These are phyloP conservation scores for Elongisporangium prolatum DNA, from an alignment of 352 stramenopile species.

Conservation along the genomic window DNA sequence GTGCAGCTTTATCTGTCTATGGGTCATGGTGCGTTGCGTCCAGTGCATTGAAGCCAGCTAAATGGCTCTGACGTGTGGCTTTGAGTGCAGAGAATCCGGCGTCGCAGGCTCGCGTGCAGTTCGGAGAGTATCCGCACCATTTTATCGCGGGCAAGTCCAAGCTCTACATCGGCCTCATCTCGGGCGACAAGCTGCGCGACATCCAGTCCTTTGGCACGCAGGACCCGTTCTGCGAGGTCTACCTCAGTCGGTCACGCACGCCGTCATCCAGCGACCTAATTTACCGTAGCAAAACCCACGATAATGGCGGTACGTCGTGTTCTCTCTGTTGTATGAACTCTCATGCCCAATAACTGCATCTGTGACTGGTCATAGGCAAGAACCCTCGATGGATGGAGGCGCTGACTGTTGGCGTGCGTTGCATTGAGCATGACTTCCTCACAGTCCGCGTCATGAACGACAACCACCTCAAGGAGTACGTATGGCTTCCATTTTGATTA, in stretches of 20 bases:
- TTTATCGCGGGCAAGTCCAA: constrained; percentile 75
- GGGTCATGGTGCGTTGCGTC: constrained; percentile 39
- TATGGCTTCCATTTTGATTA: constrained; percentile 4
- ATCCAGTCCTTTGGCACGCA: constrained; percentile 77
- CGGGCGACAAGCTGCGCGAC: constrained; percentile 67
- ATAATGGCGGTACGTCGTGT: constrained; percentile 71
- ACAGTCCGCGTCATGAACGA: constrained; percentile 78
- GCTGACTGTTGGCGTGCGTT: constrained; percentile 48
- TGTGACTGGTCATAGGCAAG: constrained; percentile 34
- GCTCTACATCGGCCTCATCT: constrained; percentile 59
- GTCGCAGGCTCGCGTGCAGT: constrained; percentile 48
- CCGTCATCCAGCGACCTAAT: constrained; percentile 45
- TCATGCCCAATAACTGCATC: no score
- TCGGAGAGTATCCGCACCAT: constrained; percentile 69
- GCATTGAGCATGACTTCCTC: constrained; percentile 79
- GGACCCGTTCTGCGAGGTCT: constrained; percentile 72
- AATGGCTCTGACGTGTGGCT: background rate
- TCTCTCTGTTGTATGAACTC: no score
- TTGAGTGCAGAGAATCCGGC: constrained; percentile 57
- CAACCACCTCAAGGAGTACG: constrained; percentile 73
- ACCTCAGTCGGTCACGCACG: constrained; percentile 41
- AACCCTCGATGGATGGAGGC: constrained; percentile 75
- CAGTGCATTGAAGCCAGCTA: background rate
- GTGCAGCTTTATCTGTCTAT: constrained; percentile 69
- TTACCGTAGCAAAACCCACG: constrained; percentile 67